phyloP scores from a whole-genome alignment of 768 basidiomycete species.

The Boletus reticulatus region DNA sequence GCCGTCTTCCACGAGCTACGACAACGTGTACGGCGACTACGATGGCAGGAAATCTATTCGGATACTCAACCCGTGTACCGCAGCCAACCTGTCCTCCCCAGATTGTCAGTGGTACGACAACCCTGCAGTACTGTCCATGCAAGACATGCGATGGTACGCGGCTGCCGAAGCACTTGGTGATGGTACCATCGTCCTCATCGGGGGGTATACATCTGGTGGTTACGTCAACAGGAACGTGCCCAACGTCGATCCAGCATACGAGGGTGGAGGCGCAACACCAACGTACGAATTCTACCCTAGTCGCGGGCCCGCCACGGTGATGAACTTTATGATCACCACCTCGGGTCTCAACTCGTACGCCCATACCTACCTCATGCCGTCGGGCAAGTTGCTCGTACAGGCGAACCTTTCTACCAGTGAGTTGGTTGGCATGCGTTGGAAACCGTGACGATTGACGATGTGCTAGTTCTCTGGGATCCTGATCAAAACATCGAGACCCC shows the following conservation, averaged over 20 bases:
- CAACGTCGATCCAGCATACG: slow-evolving; percentile 55
- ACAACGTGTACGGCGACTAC: slow-evolving; percentile 68
- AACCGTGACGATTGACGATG: neutral
- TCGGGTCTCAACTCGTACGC: slow-evolving; percentile 79
- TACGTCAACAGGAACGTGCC: slow-evolving; percentile 75
- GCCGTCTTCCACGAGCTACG: slow-evolving; percentile 35
- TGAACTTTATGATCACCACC: slow-evolving; percentile 68
- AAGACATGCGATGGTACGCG: slow-evolving; percentile 71
- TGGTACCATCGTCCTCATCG: slow-evolving; percentile 76
- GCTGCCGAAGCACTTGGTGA: slow-evolving; percentile 68
- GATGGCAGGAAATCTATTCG: slow-evolving; percentile 82
- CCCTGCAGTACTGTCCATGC: slow-evolving; percentile 57
- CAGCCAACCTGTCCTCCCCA: slow-evolving; percentile 40
- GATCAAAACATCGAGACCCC: slow-evolving; percentile 53
- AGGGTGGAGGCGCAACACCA: slow-evolving; percentile 69
- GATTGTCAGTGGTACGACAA: slow-evolving; percentile 74
- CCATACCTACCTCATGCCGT: slow-evolving; percentile 69
- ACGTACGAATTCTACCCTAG: slow-evolving; percentile 81
- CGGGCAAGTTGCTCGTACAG: slow-evolving; percentile 75
- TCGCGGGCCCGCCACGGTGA: slow-evolving; percentile 45
- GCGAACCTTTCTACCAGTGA: slow-evolving; percentile 71
- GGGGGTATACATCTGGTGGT: slow-evolving; percentile 71
- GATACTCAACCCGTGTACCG: slow-evolving; percentile 69
- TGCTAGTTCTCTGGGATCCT: slow-evolving; percentile 50
- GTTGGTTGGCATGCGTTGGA: slow-evolving; percentile 23